phyloP scores from a whole-genome alignment of 495 filamentous ascomycete species.

The Tuber aestivum region DNA sequence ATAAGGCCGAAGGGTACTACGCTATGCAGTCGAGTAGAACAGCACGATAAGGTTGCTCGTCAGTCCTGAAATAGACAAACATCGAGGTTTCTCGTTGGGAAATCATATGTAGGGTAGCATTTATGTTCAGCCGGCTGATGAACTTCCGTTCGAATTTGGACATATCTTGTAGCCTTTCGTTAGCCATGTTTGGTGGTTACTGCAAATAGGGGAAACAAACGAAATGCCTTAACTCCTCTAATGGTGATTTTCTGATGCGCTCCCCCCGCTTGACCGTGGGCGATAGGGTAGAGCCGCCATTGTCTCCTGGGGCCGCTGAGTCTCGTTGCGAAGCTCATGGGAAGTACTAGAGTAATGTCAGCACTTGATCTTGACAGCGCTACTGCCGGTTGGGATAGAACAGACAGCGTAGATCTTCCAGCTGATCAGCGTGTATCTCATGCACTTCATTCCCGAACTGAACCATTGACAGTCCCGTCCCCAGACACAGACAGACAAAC shows the following conservation, averaged over 20 bases:
- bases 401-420: slow-evolving; percentile 4
- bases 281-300: slow-evolving; percentile 1
- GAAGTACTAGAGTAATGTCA: background rate
- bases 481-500: background rate
- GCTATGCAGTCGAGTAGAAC: slow-evolving; percentile 6
- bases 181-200: background rate
- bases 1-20: background rate
- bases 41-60: background rate
- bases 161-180: background rate
- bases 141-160: slow-evolving; percentile 13
- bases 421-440: background rate
- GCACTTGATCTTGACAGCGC: background rate
- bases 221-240: background rate
- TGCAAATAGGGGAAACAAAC: background rate
- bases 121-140: slow-evolving; percentile 2
- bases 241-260: background rate
- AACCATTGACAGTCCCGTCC: background rate
- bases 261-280: background rate
- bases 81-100: background rate
- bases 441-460: background rate
- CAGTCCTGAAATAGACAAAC: slow-evolving; percentile 1
- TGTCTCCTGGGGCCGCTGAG: background rate
- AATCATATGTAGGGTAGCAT: background rate
- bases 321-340: slow-evolving; percentile 7
- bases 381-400: background rate